A percentile compares a stretch with the other conserved stretches of the same genome.
Conservation (phyloP, 2,329 filamentous ascomycete species). For the Ophiosphaerella narmari region DNA sequence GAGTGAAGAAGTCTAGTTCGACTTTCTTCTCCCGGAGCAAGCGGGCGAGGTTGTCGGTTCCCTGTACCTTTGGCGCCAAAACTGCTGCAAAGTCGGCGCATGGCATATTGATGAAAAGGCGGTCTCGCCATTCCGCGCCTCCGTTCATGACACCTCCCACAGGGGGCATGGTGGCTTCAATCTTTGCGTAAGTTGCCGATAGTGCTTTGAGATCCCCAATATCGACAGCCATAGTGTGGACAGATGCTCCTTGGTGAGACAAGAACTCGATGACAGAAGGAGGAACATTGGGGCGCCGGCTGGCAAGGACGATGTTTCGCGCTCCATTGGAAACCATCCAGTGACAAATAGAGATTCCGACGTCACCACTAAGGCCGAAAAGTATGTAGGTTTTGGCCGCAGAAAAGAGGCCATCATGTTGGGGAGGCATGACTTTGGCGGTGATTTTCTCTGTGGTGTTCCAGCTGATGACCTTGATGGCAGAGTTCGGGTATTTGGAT, state of each 20-base stretch:
- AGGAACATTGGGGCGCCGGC: conserved; percentile 46
- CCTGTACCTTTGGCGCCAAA: too few species aligned
- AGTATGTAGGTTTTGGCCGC: conserved; percentile 21
- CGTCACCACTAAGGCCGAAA: conserved; percentile 23
- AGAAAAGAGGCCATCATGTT: conserved; percentile 3
- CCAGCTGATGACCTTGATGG: background rate
- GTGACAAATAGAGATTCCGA: conserved; percentile 20
- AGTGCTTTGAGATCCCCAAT: too few species aligned
- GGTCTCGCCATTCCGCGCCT: too few species aligned
- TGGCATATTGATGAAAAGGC: too few species aligned
- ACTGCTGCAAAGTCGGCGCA: too few species aligned
- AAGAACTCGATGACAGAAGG: background rate
- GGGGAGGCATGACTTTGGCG: background rate
- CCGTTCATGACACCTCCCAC: too few species aligned
- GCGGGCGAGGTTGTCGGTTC: too few species aligned
- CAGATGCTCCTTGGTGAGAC: too few species aligned
- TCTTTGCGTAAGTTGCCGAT: too few species aligned
- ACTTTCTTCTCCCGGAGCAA: too few species aligned
- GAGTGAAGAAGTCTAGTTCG: conserved; percentile 26
- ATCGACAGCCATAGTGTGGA: too few species aligned
- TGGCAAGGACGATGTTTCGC: conserved; percentile 40
- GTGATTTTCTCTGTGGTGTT: background rate
- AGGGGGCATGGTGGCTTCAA: too few species aligned
- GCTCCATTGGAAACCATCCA: conserved; percentile 34
- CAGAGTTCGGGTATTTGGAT: background rate